These are phyloP conservation scores for Plectosphaerella sp. DNA, from an alignment of 2,329 filamentous ascomycete species.

Conservation along the genomic window DNA sequence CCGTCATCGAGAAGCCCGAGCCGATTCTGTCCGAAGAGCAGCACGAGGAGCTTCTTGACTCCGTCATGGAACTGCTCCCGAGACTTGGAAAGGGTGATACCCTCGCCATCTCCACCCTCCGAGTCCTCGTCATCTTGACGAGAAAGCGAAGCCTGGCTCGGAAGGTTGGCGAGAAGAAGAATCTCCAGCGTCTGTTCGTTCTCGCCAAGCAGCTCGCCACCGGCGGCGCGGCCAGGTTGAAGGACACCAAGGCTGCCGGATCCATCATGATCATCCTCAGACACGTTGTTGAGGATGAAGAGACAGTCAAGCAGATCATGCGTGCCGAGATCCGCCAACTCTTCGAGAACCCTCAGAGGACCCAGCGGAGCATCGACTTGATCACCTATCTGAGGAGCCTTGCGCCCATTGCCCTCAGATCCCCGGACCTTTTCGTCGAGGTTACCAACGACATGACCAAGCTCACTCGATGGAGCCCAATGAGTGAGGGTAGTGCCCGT, in stretches of 20 bases:
- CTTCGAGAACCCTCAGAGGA: constrained; percentile 56
- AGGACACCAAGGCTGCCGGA: constrained; percentile 44
- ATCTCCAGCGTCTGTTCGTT: constrained; percentile 84
- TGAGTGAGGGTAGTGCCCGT: constrained; percentile 26
- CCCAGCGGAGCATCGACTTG: constrained; percentile 60
- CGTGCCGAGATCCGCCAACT: constrained; percentile 77
- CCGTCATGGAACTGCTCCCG: constrained; percentile 78
- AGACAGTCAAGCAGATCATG: constrained; percentile 88
- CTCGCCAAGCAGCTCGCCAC: constrained; percentile 92
- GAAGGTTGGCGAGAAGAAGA: constrained; percentile 78
- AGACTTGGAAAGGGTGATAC: constrained; percentile 83
- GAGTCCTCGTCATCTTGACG: constrained; percentile 84
- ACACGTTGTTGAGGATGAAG: constrained; percentile 91
- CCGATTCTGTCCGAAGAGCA: constrained; percentile 58
- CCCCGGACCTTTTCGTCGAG: constrained; percentile 81
- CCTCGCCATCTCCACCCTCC: constrained; percentile 75
- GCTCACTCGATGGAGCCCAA: constrained; percentile 55
- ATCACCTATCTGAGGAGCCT: constrained; percentile 70
- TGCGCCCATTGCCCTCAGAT: constrained; percentile 74
- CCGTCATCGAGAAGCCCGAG: constrained; percentile 56
- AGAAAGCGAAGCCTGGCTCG: constrained; percentile 71
- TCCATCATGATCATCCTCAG: constrained; percentile 82
- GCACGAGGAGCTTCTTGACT: constrained; percentile 67
- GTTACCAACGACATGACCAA: constrained; percentile 82
- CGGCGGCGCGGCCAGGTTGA: constrained; percentile 69